Evolutionary conservation across 169 alveolate genomes (phyloP).

Genomic region (Eimeria necatrix): DNA sequence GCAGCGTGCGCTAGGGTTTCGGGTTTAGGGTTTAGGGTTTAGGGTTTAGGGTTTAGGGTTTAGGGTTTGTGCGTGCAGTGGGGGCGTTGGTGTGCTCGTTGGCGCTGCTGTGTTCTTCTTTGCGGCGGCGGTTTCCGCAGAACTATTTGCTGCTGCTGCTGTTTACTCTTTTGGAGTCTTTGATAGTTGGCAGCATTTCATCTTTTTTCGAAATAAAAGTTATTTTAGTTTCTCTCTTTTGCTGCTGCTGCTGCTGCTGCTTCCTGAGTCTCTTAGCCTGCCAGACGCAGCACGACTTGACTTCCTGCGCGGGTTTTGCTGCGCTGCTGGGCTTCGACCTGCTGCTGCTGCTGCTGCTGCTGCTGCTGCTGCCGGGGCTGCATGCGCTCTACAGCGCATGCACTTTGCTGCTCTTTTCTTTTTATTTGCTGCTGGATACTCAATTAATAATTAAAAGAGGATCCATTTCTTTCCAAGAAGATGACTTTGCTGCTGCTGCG

Average conservation of each 20-base stretch:
- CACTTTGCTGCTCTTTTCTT: conserved; percentile 85
- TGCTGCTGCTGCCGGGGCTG: conserved; percentile 78
- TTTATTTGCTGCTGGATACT: conserved; percentile 89
- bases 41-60: neutral
- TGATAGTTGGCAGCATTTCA: conserved; percentile 77
- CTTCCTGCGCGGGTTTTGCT: conserved; percentile 82
- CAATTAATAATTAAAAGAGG: conserved; percentile 88
- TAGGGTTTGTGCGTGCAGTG: conserved; percentile 30
- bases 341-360: conserved; percentile 77
- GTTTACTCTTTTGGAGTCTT: conserved; percentile 76
- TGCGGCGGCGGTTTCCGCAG: conserved; percentile 61
- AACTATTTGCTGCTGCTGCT: conserved; percentile 78
- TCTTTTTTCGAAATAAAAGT: too few relatives aligned
- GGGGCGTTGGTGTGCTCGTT: conserved; percentile 38
- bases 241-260: neutral
- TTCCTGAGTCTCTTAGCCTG: conserved; percentile 84
- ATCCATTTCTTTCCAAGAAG: conserved; percentile 83
- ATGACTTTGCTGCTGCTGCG: conserved; percentile 90
- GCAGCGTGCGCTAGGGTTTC: too few relatives aligned
- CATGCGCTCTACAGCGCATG: conserved; percentile 82
- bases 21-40: conserved; percentile 54
- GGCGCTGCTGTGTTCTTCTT: conserved; percentile 61
- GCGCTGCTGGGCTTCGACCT: conserved; percentile 76
- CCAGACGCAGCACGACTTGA: conserved; percentile 85
- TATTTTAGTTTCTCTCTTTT: neutral